Evolutionary conservation across 2,329 filamentous ascomycete genomes (phyloP), one percentile per base, ranked within the genome.

Genomic region (Diaporthe citrichinensis): DNA sequence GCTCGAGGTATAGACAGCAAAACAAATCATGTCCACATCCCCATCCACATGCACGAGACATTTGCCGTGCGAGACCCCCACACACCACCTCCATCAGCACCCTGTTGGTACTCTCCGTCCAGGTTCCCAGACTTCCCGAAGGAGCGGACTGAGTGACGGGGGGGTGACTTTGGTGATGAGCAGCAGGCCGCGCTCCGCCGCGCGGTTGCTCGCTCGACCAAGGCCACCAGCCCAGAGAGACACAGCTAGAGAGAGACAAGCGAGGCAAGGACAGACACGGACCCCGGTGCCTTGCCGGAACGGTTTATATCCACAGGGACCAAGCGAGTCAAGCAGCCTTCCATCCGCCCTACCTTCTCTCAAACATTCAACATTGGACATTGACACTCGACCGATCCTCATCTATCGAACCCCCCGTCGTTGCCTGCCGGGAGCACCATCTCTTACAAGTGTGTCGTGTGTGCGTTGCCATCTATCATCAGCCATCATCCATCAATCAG

Each of bases 21-120:
- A 71, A 59, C 68, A 71, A 58, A 31, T 34, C 39, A 59, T 49
- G 15, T 59, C 31, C 39, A 58, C 39, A 36, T 14, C 36, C 55
- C 31, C 28, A n/a, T 62, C 44, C 62, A 51, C 62, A 68, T 51
- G 44, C 57, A 53, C 69, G 57, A 51, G 69, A 72, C 69, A 72
- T n/a, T 28, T 72, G 57, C 55, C 69, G 55, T 61, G 55, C 57
- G 55, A 61, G 55, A 72, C 69, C 55, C 39, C 55, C 69, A 68
- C 62, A 68, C 62, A 68, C 69, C 55, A 23, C 31, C 23, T 59
- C 36, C 53, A 31, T 58, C 51, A 31, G 53, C 53, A 51, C 44
- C 28, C 44, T 39, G 62, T 67, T 36, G 44, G 62, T 34, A 15
- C 34, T n/a, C 10, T 55, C 25, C 12, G 51, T 14, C 57, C 15